Evolutionary conservation across 805 yeast species (phyloP), one percentile per base, ranked within the genome.

Genomic region (Lachancea sp.): DNA sequence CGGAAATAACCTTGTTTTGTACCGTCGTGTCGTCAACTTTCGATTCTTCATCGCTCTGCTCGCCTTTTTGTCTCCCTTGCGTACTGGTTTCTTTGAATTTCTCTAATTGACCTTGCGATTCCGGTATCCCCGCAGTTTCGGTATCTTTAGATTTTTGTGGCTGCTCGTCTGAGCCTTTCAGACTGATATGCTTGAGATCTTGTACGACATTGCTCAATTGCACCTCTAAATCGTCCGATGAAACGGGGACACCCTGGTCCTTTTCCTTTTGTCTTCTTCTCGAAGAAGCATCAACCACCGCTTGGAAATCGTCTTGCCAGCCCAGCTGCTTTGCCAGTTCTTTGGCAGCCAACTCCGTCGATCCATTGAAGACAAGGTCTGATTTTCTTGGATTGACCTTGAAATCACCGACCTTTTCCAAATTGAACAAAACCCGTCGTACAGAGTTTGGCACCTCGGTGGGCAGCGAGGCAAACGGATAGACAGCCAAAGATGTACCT

Each of bases 401-500:
- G 55, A 85, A 85, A 52, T 79, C 83, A 2, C 98, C 98, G 12
- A 86, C 96, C 0, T 65, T 56, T 48, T 86, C 96, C 44, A 74
- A 73, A 59, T 91, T 91, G 30, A 88, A 72, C 46, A 91, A 71
- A 0, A 82, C 79, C 49, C 99, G 70, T 3, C 70, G 59, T 16
- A 77, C 64, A 1, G 63, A 57, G 1, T 56, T 54, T 3, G 71
- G 70, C 0, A 82, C 76, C 55, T 85, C 89, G 2, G 75, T 64
- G 0, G 96, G 96, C 41, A 91, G 67, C 9, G 79, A 71, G 1
- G 96, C 96, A 72, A 91, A 91, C 2, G 99, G 99, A 51, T 79
- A 79, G 1, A 91, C 98, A 0, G 90, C 79, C 33, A 91, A 72
- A 0, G 96, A 86, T 0, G 97, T 88, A 1, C 99, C 99, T 0